These are phyloP conservation scores for Afroboletus lepidellus DNA, from an alignment of 1,284 basidiomycete species.

Conservation along the genomic window DNA sequence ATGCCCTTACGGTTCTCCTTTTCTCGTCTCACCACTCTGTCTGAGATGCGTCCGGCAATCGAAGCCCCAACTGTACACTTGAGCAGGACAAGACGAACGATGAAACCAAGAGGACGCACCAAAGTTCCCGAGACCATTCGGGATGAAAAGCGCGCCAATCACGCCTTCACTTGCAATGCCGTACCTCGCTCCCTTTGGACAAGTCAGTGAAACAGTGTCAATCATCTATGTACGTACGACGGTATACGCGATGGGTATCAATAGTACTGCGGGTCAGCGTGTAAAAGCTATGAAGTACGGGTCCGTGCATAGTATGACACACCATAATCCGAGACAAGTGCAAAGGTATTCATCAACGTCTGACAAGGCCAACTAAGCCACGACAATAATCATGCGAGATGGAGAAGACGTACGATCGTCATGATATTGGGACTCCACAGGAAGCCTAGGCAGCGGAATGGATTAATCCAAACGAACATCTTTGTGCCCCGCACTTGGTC, in stretches of 20 bases:
- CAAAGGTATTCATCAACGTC: slow-evolving; percentile 41
- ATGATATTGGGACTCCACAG: slow-evolving; percentile 60
- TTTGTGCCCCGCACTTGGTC: slow-evolving; percentile 38
- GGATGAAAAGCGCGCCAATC: slow-evolving; percentile 62
- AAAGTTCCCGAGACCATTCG: slow-evolving; percentile 60
- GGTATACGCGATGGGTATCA: slow-evolving; percentile 36
- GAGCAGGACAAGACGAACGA: too few relatives aligned
- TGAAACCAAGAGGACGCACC: slow-evolving; percentile 33
- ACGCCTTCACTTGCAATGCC: slow-evolving; percentile 57
- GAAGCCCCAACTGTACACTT: slow-evolving; percentile 46
- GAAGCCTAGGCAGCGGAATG: slow-evolving; percentile 51
- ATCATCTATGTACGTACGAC: slow-evolving; percentile 20
- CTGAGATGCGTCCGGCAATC: slow-evolving; percentile 52
- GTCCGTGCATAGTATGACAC: slow-evolving; percentile 9
- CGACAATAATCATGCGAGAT: slow-evolving; percentile 11
- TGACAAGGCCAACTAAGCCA: slow-evolving; percentile 18
- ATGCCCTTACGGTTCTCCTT: slow-evolving; percentile 46
- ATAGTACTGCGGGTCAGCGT: slow-evolving; percentile 33
- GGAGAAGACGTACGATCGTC: slow-evolving; percentile 44
- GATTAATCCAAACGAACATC: slow-evolving; percentile 55
- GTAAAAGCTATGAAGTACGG: not conserved
- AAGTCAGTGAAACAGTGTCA: slow-evolving; percentile 1
- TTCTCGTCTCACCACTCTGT: slow-evolving; percentile 47
- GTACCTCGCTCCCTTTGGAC: slow-evolving; percentile 51
- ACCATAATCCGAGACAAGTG: slow-evolving; percentile 48